Conservation (phyloP, 2,329 filamentous ascomycete species). For the Scedosporium aurantiacum region DNA sequence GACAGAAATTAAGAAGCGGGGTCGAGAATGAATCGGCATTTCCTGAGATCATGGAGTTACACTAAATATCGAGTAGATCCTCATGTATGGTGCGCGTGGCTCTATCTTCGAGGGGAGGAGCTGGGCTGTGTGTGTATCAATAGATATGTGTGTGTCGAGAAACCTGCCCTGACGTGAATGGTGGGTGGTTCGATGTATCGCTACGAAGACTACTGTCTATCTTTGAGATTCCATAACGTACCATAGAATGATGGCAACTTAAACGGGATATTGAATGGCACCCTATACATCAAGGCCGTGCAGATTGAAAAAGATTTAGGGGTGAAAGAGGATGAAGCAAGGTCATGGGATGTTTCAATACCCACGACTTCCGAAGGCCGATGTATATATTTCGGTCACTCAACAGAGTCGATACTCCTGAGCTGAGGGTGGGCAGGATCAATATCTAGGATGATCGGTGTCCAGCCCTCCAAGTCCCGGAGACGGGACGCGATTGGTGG, state of each 20-base stretch:
- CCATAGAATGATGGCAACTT: neutral
- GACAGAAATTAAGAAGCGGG: constrained; percentile 1
- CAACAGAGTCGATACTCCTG: neutral
- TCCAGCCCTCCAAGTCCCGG: neutral
- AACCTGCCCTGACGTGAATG: neutral
- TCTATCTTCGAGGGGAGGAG: neutral
- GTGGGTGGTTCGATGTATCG: neutral
- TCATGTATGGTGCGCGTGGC: neutral
- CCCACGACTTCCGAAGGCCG: neutral
- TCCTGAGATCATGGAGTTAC: neutral
- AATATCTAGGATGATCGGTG: neutral
- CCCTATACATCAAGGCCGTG: neutral
- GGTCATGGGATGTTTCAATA: neutral
- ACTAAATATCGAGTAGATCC: neutral
- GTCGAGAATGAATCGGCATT: neutral
- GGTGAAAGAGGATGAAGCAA: neutral
- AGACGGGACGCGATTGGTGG: neutral
- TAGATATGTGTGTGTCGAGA: neutral
- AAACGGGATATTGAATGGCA: neutral
- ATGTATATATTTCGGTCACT: neutral
- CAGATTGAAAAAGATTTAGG: neutral
- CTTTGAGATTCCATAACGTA: neutral
- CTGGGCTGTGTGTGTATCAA: neutral
- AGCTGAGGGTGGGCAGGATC: neutral
- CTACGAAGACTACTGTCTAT: neutral